Evolutionary conservation across 768 basidiomycete species (phyloP), one percentile per base, ranked within the genome.

Genomic region (Terana coerulea): DNA sequence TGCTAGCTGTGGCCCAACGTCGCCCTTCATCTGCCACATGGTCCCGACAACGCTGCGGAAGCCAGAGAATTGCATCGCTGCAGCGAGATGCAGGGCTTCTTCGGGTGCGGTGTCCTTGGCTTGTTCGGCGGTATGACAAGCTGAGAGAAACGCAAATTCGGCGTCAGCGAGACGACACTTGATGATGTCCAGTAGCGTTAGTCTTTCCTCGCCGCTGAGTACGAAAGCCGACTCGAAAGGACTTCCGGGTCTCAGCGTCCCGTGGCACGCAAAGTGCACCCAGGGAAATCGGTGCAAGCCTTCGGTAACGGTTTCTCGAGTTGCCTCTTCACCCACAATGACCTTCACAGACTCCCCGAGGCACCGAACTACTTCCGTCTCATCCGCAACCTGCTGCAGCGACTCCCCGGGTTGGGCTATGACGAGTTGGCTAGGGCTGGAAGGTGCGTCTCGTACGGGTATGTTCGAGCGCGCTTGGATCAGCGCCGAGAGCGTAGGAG

Each of bases 11-110:
- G 72, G 69, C 5, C 67, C 75, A 50, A 70, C 64, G 1, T 52
- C 49, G 49, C 77, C 75, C 15, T 49, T 53, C 37, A 74, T 72
- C 7, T 64, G 65, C 75, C 75, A 75, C 72, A 77, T 66, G n/a
- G 76, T 77, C 3, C 62, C 75, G 26, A 77, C 59, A 2, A 70
- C 72, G 9, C 65, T 61, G 2, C 49, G 43, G 39, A 59, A 70
- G 2, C 69, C 69, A 0, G 61, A 65, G 33, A 64, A 53, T 36
- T 72, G 52, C 69, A 77, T 70, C 2, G 71, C 72, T 1, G 69
- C 72, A 0, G 76, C 70, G 3, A 77, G 55, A 61, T 77, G 75
- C 8, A 77, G 55, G 0, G 64, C 67, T 42, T 75, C 73, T 47
- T 54, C 66, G 59, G 57, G 39, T 25, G 67, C 63, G 1, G 74